These are phyloP conservation scores for Cryptosporidium sp. DNA, from an alignment of 169 alveolate genomes.

Conservation along the genomic window DNA sequence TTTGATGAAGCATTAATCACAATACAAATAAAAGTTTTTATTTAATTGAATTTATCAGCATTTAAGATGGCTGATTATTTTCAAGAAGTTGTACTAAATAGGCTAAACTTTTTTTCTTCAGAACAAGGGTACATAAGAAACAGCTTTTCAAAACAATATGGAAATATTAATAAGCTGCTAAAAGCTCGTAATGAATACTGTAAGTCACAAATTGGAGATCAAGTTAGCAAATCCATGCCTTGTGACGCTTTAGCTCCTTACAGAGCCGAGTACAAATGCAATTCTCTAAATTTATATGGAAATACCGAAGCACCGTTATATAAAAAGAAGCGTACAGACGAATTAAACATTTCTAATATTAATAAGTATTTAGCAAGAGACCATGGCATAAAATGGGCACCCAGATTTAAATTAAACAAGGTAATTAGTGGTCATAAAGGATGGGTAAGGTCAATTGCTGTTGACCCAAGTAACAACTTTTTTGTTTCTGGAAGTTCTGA, in stretches of 20 bases:
- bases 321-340: not conserved
- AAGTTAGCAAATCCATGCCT: not conserved
- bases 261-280: not conserved
- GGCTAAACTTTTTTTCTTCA: constrained; percentile 52
- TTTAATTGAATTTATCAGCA: not conserved
- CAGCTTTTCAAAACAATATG: not conserved
- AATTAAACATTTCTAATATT: not conserved
- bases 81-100: constrained; percentile 13
- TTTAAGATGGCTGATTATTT: constrained; percentile 17
- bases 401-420: constrained; percentile 96
- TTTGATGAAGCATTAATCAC: not conserved
- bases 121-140: constrained; percentile 37
- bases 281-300: constrained; percentile 6
- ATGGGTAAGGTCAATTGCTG: constrained; percentile 97
- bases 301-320: not conserved
- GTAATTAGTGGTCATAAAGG: constrained; percentile 98
- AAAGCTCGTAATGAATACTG: constrained; percentile 23
- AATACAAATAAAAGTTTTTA: not conserved
- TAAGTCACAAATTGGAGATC: not conserved
- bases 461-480: constrained; percentile 96
- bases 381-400: constrained; percentile 91
- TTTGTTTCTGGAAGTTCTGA: constrained; percentile 97
- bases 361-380: not conserved
- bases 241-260: not conserved
- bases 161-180: not conserved